phyloP scores from a whole-genome alignment of 1,284 basidiomycete species.

The Ustilago xerochloae region DNA sequence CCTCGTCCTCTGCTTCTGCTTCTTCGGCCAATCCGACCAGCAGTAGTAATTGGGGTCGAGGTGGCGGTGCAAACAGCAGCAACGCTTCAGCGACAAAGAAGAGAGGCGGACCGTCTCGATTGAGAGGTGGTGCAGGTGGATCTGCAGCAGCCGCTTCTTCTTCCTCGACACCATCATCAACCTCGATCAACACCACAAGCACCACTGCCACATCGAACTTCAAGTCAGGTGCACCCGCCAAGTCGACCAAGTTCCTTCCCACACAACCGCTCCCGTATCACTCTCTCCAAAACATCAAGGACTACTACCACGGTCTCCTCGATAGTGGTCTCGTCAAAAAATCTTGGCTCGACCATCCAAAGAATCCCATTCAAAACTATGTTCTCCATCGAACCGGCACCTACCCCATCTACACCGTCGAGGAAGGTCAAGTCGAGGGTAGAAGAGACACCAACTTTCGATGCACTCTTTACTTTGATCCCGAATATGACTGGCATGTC shows the following conservation, averaged over 20 bases:
- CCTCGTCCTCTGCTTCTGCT: constrained; percentile 1
- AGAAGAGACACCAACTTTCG: constrained; percentile 50
- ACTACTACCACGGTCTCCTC: constrained; percentile 46
- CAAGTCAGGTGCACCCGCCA: constrained; percentile 29
- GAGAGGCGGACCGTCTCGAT: constrained; percentile 12
- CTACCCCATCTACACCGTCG: constrained; percentile 39
- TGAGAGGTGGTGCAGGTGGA: constrained; percentile 4
- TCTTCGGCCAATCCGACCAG: neutral
- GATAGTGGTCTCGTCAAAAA: constrained; percentile 49
- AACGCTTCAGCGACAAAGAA: no score
- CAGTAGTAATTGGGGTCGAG: constrained; percentile 28
- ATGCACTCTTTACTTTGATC: constrained; percentile 47
- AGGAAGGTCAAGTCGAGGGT: constrained; percentile 55
- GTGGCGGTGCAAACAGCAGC: neutral
- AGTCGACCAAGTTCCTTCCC: constrained; percentile 45
- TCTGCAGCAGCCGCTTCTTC: neutral
- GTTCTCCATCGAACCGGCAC: constrained; percentile 45
- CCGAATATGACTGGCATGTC: constrained; percentile 66
- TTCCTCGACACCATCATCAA: constrained; percentile 2
- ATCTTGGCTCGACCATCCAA: constrained; percentile 59
- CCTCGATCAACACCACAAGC: no score
- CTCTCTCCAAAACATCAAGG: constrained; percentile 42
- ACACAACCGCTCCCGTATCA: constrained; percentile 42
- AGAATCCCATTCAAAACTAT: constrained; percentile 58
- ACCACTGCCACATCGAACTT: constrained; percentile 19